These are phyloP conservation scores for Phyllostachys edulis DNA, from an alignment of 176 grass and related monocot species.

Conservation along the genomic window DNA sequence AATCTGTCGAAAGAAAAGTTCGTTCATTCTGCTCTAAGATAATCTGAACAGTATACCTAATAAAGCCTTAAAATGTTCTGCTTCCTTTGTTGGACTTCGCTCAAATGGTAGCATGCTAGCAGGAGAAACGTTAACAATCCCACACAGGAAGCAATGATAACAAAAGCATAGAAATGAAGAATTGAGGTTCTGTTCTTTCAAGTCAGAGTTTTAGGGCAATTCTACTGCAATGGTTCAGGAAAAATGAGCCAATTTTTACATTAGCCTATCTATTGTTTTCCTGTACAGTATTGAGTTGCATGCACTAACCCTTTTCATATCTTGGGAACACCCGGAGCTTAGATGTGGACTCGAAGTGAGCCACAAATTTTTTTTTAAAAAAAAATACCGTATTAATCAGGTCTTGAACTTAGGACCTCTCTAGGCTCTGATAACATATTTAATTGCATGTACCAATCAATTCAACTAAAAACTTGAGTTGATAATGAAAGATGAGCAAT, in stretches of 20 bases:
- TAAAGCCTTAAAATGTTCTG: no score
- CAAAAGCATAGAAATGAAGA: not conserved
- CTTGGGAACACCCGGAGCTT: no score
- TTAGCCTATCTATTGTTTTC: not conserved
- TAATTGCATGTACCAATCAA: no score
- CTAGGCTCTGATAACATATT: no score
- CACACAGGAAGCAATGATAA: not conserved
- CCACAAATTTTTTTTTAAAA: no score
- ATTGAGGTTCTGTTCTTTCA: not conserved
- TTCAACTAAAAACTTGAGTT: no score
- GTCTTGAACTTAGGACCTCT: no score
- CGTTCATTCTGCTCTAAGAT: not conserved
- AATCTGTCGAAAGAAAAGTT: constrained; percentile 7
- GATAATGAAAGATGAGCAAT: no score
- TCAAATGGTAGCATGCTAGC: not conserved
- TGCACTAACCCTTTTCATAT: no score
- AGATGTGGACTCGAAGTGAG: no score
- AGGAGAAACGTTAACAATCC: not conserved
- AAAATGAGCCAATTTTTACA: not conserved
- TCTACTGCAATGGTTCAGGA: not conserved
- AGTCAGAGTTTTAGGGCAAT: not conserved
- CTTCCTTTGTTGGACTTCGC: not conserved
- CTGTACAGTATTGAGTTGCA: not conserved
- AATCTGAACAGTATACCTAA: not conserved
- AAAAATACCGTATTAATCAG: no score